Base-by-base conservation (phyloP, 352 stramenopile species). In the Salisapilia sapeloensis region DNA sequence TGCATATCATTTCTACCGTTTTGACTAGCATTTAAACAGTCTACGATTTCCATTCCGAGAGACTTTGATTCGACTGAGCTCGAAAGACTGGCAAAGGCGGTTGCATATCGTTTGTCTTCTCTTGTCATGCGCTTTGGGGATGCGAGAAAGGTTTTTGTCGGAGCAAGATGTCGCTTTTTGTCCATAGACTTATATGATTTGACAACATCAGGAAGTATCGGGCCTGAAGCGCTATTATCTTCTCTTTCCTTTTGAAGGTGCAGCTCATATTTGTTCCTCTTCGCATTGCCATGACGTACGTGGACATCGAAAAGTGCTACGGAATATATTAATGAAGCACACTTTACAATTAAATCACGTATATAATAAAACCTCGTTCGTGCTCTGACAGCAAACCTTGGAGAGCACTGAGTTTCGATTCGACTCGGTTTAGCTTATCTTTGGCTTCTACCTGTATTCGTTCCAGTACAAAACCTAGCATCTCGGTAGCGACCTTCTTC, bases 401-500 rank as follows among this genome's bases (percentile, higher is more conserved):
- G 48, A 32, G 4, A 35, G 42, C 19, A 62, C 24, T 24, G 28
- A 29, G 19, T 52, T 42, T 6, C 37, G 48, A 1, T 60, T 41
- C 7, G 38, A 44, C 26, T 59, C 50, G 18, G 60, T 51, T 20
- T 55, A 59, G 33, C 17, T 55, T 46, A 22, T 66, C 50, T 23
- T 45, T 53, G 4, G 62, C 39, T 27, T 78, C 62, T 25, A 48
- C 57, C 38, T 67, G 53, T 6, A 75, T 42, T 1, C 59, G 53
- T 6, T 69, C 56, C 14, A 69, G 27, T 3, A 75, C 45, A 33
- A 78, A 78, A 0, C 40, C 32, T 16, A 78, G 44, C 0, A 59
- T 78, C 18, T 78, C 62, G 17, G 60, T 53, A 7, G 62, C 62
- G 2, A 69, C 50, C 17, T 36, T 56, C 15, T 60, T 59, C 23